Evolutionary conservation across 495 filamentous ascomycete species (phyloP), one percentile per base, ranked within the genome.

Genomic region (Astrothelium macrocarpum): DNA sequence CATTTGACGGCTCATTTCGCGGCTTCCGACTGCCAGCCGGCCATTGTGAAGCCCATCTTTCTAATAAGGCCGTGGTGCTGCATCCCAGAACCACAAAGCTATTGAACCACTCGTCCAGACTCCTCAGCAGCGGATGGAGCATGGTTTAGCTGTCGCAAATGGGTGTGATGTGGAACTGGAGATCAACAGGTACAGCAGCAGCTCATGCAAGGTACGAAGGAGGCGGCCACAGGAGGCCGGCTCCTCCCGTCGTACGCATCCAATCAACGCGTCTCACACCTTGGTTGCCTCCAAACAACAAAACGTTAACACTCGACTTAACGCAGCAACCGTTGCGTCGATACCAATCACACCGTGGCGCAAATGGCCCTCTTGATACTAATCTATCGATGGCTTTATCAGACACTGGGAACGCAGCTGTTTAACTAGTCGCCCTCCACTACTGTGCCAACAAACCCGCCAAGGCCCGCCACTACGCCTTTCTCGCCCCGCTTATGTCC

Each of bases 371-470:
- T n/a, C n/a, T n/a, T n/a, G n/a, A n/a, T n/a, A n/a, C n/a, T n/a
- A n/a, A n/a, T n/a, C n/a, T n/a, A n/a, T n/a, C n/a, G n/a, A n/a
- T n/a, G n/a, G n/a, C n/a, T n/a, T n/a, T n/a, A n/a, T n/a, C n/a
- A n/a, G n/a, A n/a, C n/a, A n/a, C n/a, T n/a, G n/a, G n/a, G n/a
- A n/a, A n/a, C n/a, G n/a, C n/a, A n/a, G n/a, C n/a, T n/a, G n/a
- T n/a, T n/a, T n/a, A n/a, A n/a, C n/a, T n/a, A n/a, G n/a, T 56
- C 49, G 20, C 82, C 80, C 64, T 85, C 80, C 31, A 84, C 74
- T 12, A 88, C 79, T 62, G 73, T 79, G 5, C 87, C 87, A 14
- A 88, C 85, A 71, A 80, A 87, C 0, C 83, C 85, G 56, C 87
- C 87, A 36, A 90, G 64, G 0, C 83, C 84, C n/a, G 82, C 82